These are phyloP conservation scores for Infundibulicybe gibba DNA, from an alignment of 768 basidiomycete genomes.

Conservation along the genomic window DNA sequence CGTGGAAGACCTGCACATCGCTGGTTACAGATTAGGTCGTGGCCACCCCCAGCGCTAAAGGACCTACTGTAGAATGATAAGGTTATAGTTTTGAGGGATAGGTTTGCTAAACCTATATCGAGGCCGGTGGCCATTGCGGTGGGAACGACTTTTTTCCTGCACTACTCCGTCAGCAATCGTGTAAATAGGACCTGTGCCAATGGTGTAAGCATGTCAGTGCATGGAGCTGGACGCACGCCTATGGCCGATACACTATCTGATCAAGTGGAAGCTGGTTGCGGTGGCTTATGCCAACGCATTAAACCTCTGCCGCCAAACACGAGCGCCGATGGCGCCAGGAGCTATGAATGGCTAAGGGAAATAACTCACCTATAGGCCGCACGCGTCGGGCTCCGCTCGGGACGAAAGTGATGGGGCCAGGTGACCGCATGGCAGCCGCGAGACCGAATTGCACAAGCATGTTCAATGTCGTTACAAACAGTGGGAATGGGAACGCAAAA, in stretches of 20 bases:
- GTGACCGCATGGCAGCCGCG: conserved; percentile 61
- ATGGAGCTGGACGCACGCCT: background rate
- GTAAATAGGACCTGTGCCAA: no score
- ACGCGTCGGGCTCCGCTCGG: conserved; percentile 58
- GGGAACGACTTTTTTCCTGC: conserved; percentile 78
- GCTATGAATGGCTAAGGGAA: conserved; percentile 8
- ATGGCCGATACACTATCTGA: background rate
- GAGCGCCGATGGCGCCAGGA: background rate
- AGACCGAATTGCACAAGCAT: conserved; percentile 88
- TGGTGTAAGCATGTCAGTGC: background rate
- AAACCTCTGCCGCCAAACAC: no score
- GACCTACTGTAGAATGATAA: conserved; percentile 93
- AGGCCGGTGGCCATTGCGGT: conserved; percentile 85
- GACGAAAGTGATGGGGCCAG: conserved; percentile 66
- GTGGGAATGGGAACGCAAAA: conserved; percentile 86
- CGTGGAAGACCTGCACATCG: conserved; percentile 99
- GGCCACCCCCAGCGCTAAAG: no score
- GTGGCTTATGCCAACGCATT: no score
- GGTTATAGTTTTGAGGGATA: conserved; percentile 89
- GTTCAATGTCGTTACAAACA: conserved; percentile 94
- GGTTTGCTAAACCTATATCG: conserved; percentile 93
- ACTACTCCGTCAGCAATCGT: background rate
- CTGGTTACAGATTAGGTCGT: conserved; percentile 35
- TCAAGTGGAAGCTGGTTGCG: background rate
- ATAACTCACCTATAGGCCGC: conserved; percentile 76